phyloP scores from a whole-genome alignment of 805 yeast species.

The Kurtzmaniella cleridarum region DNA sequence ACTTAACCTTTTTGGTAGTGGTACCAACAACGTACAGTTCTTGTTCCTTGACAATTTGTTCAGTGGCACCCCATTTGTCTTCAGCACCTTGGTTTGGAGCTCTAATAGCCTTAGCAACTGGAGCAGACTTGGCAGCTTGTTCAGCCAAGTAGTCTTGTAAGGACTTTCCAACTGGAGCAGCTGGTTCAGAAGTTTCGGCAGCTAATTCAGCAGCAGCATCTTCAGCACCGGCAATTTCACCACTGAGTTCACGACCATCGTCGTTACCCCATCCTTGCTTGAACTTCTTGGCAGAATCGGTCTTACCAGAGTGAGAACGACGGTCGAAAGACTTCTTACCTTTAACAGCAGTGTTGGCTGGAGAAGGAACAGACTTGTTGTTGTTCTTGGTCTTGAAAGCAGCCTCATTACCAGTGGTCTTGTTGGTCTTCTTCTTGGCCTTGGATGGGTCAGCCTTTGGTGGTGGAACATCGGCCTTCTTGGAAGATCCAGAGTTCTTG shows the following conservation, averaged over 20 bases:
- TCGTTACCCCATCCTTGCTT: slow-evolving; percentile 88
- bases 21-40: slow-evolving; percentile 58
- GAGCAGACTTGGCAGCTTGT: slow-evolving; percentile 40
- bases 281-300: slow-evolving; percentile 80
- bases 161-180: slow-evolving; percentile 55
- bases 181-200: slow-evolving; percentile 36
- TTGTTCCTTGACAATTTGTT: slow-evolving; percentile 59
- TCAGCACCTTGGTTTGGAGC: slow-evolving; percentile 57
- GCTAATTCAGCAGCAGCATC: slow-evolving; percentile 41
- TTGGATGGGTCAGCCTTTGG: slow-evolving; percentile 75
- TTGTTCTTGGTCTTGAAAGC: slow-evolving; percentile 69
- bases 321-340: slow-evolving; percentile 70
- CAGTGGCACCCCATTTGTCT: slow-evolving; percentile 45
- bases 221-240: slow-evolving; percentile 46
- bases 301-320: slow-evolving; percentile 77
- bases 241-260: slow-evolving; percentile 58
- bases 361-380: slow-evolving; percentile 64
- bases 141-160: slow-evolving; percentile 84
- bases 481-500: slow-evolving; percentile 77
- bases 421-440: slow-evolving; percentile 68
- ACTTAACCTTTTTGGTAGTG: slow-evolving; percentile 59
- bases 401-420: slow-evolving; percentile 82
- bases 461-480: slow-evolving; percentile 80
- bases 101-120: slow-evolving; percentile 35
- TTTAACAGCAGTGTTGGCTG: slow-evolving; percentile 47